Base-by-base conservation (phyloP, 306 rosid genomes). In the Cyamopsis tetragonoloba region DNA sequence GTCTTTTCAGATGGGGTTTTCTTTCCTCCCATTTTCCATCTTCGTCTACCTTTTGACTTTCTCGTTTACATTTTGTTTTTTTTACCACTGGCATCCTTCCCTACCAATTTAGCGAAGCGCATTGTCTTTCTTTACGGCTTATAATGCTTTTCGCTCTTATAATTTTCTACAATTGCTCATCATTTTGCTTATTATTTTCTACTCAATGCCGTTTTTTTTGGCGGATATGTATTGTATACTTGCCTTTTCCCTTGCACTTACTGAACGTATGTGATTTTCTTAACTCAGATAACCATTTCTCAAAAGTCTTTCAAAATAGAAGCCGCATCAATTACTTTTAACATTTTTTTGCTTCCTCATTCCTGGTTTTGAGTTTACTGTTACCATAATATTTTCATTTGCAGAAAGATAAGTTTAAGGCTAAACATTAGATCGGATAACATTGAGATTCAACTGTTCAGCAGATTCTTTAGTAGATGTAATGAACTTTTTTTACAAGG, bases 1-100 rank as follows among this genome's bases (percentile, higher is more conserved):
- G 46, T 15, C n/a, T n/a, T n/a, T 41, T 32, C n/a, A 14, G 41
- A 34, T 47, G 54, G 74, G 60, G 27, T 48, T 78, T 74, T 50
- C 37, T 56, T 43, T 65, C 43, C 34, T 46, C 35, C 22, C 0
- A 2, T 55, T 77, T 59, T 28, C 39, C 72, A 15, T 65, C 53
- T 28, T 32, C n/a, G n/a, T n/a, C 39, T 68, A 8, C 75, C 19
- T 66, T 61, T 53, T 81, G 39, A 64, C 70, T 41, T 56, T 55
- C 7, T 11, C 43, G 4, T 39, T 49, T 54, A 5, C 61, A 22
- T 17, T 56, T 39, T 10, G 4, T 5, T 20, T 28, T 30, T 28
- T 17, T 4, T 2, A 0, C 3, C 22, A 13, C 17, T 24, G 30
- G 11, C 47, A 0, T 71, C 39, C 2, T 39, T 72, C 38, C 27